Base-by-base conservation (phyloP, 306 rosid species). In the Hippophae tibetana region DNA sequence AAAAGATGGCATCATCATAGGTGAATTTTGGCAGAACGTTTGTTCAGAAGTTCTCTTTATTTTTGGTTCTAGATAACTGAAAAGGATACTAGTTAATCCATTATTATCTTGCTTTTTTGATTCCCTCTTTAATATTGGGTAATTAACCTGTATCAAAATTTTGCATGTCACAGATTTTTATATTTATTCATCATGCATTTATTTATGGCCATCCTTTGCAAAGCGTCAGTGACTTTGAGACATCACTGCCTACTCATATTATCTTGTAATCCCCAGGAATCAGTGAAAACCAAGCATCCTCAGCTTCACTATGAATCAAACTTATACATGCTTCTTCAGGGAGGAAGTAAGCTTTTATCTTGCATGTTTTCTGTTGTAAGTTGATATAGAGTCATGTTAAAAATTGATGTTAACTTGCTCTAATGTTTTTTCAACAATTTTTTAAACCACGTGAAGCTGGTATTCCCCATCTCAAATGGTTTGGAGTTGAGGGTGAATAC, bases 261-360 rank as follows among this genome's bases (percentile, higher is more conserved):
- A 60, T 57, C 44, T 73, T 73, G 74, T 57, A 67, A 57, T 54
- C 38, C 62, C 59, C 83, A 92, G 98, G 98, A 92, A 82, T 56
- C 93, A 31, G 95, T 67, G 81, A 87, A 92, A 80, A 88, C 96
- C 65, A 92, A 87, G 74, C 98, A 92, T 69, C 98, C 98, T 43
- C 98, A 92, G 73, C 94, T 92, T 75, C 98, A 92, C 65, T 92
- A 92, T 65, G 98, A 92, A 79, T 87, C 98, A 60, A 92, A 88
- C 69, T 73, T 92, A 74, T 92, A 92, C 75, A 76, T 83, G 89
- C 95, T 92, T 78, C 98, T 92, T 58, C 96, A 92, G 73, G 98
- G 98, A 74, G 98, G 98, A 75, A 87, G 98, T 92, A 71, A 48
- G 96, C 38, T 31, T 31, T 81, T 72, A 61, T 14, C 62, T 58